Percentiles rank a stretch among this genome's conserved stretches.
Evolutionary conservation across 441 rosid genomes (phyloP).

Genomic region (Arabidopsis lyrata): DNA sequence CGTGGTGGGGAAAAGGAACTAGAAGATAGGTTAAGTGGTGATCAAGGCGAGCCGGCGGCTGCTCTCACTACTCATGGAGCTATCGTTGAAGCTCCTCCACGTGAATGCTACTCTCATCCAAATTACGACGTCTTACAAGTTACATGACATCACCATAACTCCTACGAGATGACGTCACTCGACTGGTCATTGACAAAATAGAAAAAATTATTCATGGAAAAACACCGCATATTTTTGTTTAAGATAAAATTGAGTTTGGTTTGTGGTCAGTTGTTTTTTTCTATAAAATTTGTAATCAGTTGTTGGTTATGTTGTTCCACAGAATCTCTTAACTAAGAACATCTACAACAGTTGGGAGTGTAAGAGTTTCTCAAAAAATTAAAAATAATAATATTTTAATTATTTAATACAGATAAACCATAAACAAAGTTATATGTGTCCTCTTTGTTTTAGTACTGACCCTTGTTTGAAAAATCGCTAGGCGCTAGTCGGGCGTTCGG

Average conservation of each 20-base stretch:
- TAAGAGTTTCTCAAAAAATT: too few relatives aligned
- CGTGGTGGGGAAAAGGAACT: conserved; percentile 1
- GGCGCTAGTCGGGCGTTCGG: too few relatives aligned
- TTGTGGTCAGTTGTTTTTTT: neutral
- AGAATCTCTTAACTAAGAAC: neutral
- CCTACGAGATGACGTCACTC: conserved; percentile 29
- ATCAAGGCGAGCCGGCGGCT: conserved; percentile 35
- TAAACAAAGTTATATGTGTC: too few relatives aligned
- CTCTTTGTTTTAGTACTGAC: too few relatives aligned
- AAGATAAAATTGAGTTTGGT: neutral
- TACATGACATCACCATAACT: conserved; percentile 16
- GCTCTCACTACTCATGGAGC: conserved; percentile 5
- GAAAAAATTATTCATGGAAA: neutral
- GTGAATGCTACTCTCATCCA: neutral
- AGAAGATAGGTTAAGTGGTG: conserved; percentile 14
- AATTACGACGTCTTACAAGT: conserved; percentile 4
- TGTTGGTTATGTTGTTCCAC: neutral
- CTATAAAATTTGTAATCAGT: neutral
- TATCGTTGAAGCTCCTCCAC: conserved; percentile 42
- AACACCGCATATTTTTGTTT: neutral
- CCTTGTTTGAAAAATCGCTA: too few relatives aligned
- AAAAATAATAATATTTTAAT: too few relatives aligned
- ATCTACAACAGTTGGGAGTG: too few relatives aligned
- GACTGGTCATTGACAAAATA: neutral
- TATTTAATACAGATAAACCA: too few relatives aligned